Base-by-base conservation (phyloP, 176 grass and related monocot species). In the Oryza officinalis region DNA sequence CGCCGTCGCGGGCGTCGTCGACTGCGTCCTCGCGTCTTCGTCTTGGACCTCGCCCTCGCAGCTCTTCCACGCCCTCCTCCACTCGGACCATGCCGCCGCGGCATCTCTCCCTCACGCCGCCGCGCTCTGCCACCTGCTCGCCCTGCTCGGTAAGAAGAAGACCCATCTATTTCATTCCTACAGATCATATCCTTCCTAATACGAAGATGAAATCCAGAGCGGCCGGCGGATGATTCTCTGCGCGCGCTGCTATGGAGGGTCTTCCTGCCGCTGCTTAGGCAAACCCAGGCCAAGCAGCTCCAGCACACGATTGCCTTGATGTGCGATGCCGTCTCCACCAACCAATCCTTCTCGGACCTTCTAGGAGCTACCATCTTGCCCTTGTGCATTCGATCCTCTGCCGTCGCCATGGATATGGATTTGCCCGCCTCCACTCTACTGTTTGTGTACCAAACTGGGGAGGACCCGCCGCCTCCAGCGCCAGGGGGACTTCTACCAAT, bases 1-100 rank as follows among this genome's bases (percentile, higher is more conserved):
- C 32, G 88, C 92, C 79, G 76, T 89, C 18, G 76, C 92, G 43
- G 87, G 90, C 5, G 82, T 98, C 69, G 85, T 98, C 60, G 90
- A 98, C 85, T 97, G 92, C 74, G 90, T 97, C 12, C 76, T 94
- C 28, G 86, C 88, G 5, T 93, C 95, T 46, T 90, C 88, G 65
- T 67, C 84, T 11, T 49, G 33, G 63, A 14, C 86, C 71, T 81
- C 92, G 4, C 26, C 90, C 69, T 69, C 76, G 63, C 61, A 76
- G 26, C 88, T 98, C 87, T 94, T 94, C 90, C 82, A 75, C 74
- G 87, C 85, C 23, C 92, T 98, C 77, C 86, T 98, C 52, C 57
- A 81, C 63, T 88, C 75, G 64, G 27, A 59, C 77, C 61, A 67
- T 76, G 80, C 23, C 45, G 69, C 74, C 59, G 81, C 87, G 61